A percentile compares a stretch with the other conserved stretches of the same genome.
These are phyloP conservation scores for Plasmodium berghei DNA, from an alignment of 169 alveolate species.

Conservation along the genomic window DNA sequence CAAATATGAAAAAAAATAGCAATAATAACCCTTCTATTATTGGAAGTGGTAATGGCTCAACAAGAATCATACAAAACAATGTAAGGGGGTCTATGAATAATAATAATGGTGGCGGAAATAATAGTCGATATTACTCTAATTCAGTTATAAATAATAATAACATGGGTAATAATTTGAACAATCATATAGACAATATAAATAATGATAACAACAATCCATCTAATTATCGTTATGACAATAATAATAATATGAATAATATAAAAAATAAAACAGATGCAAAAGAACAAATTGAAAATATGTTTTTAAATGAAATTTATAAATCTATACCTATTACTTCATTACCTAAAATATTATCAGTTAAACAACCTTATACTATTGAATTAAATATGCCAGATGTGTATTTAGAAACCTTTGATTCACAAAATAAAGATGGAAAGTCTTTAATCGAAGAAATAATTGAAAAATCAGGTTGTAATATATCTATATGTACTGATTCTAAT, in stretches of 20 bases:
- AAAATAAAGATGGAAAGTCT: constrained; percentile 70
- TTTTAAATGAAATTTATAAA: constrained; percentile 43
- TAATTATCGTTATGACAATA: constrained; percentile 23
- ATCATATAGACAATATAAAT: neutral
- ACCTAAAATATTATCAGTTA: constrained; percentile 58
- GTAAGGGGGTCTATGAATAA: neutral
- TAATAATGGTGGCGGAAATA: neutral
- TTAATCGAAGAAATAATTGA: constrained; percentile 69
- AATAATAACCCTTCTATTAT: constrained; percentile 8
- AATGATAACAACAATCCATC: neutral
- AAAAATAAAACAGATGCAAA: constrained; percentile 49
- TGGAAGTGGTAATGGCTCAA: neutral
- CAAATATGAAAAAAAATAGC: constrained; percentile 4
- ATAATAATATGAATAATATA: neutral
- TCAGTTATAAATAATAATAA: neutral
- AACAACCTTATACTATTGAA: constrained; percentile 72
- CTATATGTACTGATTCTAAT: constrained; percentile 69
- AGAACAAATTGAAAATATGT: constrained; percentile 35
- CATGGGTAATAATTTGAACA: neutral
- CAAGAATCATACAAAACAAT: constrained; percentile 5
- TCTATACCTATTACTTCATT: constrained; percentile 54
- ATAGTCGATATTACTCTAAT: constrained; percentile 14
- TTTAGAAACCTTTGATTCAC: constrained; percentile 68
- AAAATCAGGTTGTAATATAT: constrained; percentile 65
- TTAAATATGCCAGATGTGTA: constrained; percentile 74